Evolutionary conservation across 2,329 filamentous ascomycete genomes (phyloP), one percentile per base, ranked within the genome.

Genomic region (Coniella vitis): DNA sequence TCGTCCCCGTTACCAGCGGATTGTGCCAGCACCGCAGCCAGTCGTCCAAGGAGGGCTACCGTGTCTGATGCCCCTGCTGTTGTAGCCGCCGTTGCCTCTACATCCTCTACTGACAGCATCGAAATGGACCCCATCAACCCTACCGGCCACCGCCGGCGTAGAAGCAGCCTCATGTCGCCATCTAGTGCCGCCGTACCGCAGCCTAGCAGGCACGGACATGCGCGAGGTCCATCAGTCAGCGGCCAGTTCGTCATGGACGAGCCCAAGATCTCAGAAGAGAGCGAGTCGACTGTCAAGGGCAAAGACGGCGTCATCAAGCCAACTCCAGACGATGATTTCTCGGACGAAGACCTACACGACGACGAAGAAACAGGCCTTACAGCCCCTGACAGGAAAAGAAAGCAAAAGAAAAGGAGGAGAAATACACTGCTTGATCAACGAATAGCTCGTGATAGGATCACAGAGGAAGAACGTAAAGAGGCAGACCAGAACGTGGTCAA

Each of bases 311-410:
- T 45, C 14, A 52, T 43, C 43, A 38, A 39, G 53, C 53, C 47
- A 2, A 54, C 53, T 20, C 58, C 56, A 46, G 56, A 63, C 42
- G 61, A 74, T 46, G 79, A 82, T 57, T 75, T 80, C 47, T 83
- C 82, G 22, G 85, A 88, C 56, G 84, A 89, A 55, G 86, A 86
- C 40, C 65, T 87, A 22, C 81, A 87, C 53, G 87, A 91, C 58
- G 90, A 96, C 62, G 90, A 95, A 69, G 90, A 96, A 73, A 87
- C 87, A 2, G 90, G 90, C 1, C 72, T 96, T 57, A 94, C 88
- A 34, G 76, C 78, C 53, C 78, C 81, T 60, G 86, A 91, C 59
- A 79, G 81, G 63, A 76, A 78, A 56, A 80, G 83, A 62, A 82
- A 83, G 58, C 79, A 81, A 61, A 76, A 75, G 59, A 79, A 80